A percentile compares a stretch with the other conserved stretches of the same genome.
phyloP scores from a whole-genome alignment of 1,284 basidiomycete species.

The Retiboletus fuscus region DNA sequence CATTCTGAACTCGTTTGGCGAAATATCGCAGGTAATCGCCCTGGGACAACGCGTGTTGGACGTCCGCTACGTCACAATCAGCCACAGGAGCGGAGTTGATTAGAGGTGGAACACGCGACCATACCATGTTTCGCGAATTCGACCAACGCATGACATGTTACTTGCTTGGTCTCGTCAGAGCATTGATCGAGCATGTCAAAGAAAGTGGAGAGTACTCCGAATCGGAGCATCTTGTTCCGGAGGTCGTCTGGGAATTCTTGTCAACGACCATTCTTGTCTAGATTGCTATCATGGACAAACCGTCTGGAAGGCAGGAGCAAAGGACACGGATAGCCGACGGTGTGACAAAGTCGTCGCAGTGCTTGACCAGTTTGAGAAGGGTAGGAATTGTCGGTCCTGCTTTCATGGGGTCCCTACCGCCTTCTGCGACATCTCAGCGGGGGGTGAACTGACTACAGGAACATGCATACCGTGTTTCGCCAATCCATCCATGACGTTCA shows the following conservation, averaged over 20 bases:
- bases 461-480: conserved; percentile 34
- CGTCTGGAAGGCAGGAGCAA: conserved; percentile 41
- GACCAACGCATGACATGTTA: conserved; percentile 30
- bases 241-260: conserved; percentile 33
- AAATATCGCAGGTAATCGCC: conserved; percentile 31
- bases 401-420: conserved; percentile 26
- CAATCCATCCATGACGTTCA: conserved; percentile 38
- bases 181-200: conserved; percentile 41
- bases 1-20: conserved; percentile 32
- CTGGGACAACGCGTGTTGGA: conserved; percentile 20
- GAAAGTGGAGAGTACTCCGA: conserved; percentile 31
- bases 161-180: conserved; percentile 37
- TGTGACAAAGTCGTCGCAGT: conserved; percentile 46
- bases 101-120: neutral
- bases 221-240: conserved; percentile 34
- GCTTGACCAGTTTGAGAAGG: conserved; percentile 38
- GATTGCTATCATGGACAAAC: conserved; percentile 25
- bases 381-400: conserved; percentile 22
- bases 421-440: conserved; percentile 19
- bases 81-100: neutral
- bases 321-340: conserved; percentile 45
- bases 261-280: conserved; percentile 4
- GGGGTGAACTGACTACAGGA: neutral
- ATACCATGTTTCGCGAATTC: conserved; percentile 40
- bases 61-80: conserved; percentile 29